Evolutionary conservation across 1,139 yeast species (phyloP).

Genomic region (Candida anutae): DNA sequence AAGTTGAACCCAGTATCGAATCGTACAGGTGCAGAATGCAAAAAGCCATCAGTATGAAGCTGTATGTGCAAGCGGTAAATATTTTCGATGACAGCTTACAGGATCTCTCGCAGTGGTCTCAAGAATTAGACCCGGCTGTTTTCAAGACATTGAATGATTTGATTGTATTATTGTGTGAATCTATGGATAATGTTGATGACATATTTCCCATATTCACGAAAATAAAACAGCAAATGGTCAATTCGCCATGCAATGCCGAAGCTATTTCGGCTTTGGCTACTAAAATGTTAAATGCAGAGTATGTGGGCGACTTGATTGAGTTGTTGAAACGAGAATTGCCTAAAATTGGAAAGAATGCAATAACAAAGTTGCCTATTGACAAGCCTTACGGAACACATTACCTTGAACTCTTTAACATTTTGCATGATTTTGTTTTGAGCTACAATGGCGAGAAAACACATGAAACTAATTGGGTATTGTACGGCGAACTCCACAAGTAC

Average conservation of each 20-base stretch:
- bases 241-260: conserved; percentile 20
- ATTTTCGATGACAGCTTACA: conserved; percentile 27
- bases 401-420: conserved; percentile 24
- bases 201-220: conserved; percentile 27
- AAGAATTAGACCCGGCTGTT: conserved; percentile 22
- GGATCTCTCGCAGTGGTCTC: conserved; percentile 22
- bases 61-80: conserved; percentile 18
- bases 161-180: conserved; percentile 16
- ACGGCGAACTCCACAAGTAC: conserved; percentile 50
- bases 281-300: conserved; percentile 40
- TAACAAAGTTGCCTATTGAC: conserved; percentile 21
- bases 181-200: conserved; percentile 14
- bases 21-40: conserved; percentile 26
- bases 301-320: conserved; percentile 51
- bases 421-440: conserved; percentile 41
- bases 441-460: conserved; percentile 31
- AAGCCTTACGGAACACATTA: conserved; percentile 22
- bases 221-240: conserved; percentile 32
- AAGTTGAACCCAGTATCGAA: conserved; percentile 14
- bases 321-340: conserved; percentile 57
- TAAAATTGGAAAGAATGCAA: conserved; percentile 26
- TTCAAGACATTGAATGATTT: conserved; percentile 26
- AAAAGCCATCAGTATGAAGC: conserved; percentile 15
- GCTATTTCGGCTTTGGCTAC: conserved; percentile 42
- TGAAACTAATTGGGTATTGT: conserved; percentile 58